phyloP scores from a whole-genome alignment of 2,329 filamentous ascomycete species.

The Penicillium verrucosum region DNA sequence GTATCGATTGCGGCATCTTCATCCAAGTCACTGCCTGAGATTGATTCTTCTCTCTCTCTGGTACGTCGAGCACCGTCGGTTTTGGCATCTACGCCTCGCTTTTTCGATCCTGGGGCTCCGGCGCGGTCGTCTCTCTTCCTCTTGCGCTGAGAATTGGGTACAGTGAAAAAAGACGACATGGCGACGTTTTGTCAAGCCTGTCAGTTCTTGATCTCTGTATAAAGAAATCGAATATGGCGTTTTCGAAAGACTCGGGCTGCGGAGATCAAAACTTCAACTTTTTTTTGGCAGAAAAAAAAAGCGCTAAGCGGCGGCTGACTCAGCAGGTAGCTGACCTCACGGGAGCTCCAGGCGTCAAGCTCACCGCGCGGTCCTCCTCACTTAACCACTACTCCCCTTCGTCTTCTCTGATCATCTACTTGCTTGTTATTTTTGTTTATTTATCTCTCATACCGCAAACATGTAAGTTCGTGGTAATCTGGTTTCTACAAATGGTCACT shows the following conservation, averaged over 20 bases:
- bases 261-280: slow-evolving; percentile 27
- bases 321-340: slow-evolving; percentile 33
- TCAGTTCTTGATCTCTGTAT: slow-evolving; percentile 6
- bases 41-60: slow-evolving; percentile 67
- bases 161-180: slow-evolving; percentile 96
- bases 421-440: slow-evolving; percentile 14
- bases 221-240: slow-evolving; percentile 12
- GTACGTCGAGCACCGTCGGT: slow-evolving; percentile 42
- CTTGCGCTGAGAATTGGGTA: slow-evolving; percentile 83
- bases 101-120: slow-evolving; percentile 45
- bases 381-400: slow-evolving; percentile 22
- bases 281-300: slow-evolving; percentile 38
- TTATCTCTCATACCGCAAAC: slow-evolving; percentile 20
- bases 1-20: slow-evolving; percentile 50
- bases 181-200: slow-evolving; percentile 1
- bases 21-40: slow-evolving; percentile 77
- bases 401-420: slow-evolving; percentile 21
- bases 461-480: slow-evolving; percentile 25
- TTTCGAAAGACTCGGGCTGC: slow-evolving; percentile 12
- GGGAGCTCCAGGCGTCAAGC: slow-evolving; percentile 43
- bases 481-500: slow-evolving; percentile 10
- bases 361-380: slow-evolving; percentile 37
- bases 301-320: slow-evolving; percentile 34
- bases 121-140: slow-evolving; percentile 66
- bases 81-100: slow-evolving; percentile 42